Base-by-base conservation (phyloP, 2,329 filamentous ascomycete genomes). In the Trichoderma arundinaceum region DNA sequence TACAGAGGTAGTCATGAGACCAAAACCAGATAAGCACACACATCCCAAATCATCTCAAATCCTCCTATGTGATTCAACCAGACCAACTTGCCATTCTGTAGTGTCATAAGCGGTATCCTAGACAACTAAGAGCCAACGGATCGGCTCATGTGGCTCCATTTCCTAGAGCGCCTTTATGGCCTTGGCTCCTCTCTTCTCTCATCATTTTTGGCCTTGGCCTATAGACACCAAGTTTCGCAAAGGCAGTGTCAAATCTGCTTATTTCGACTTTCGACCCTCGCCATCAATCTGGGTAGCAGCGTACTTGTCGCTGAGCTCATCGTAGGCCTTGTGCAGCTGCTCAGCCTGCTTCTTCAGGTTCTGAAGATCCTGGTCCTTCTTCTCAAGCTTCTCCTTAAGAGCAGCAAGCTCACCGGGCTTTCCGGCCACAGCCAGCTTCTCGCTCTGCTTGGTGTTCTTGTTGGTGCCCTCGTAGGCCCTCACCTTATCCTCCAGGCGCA, bases 271-370 rank as follows among this genome's bases (percentile, higher is more conserved):
- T 80, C 86, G 87, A 61, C 80, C 78, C 35, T 83, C 82, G 12
- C 76, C 78, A 53, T 83, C 80, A 65, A 78, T 72, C 70, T 84
- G 81, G 12, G 86, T 84, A 66, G 83, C 80, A 67, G 88, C 85
- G 72, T 94, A 90, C 83, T 95, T 88, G 75, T 98, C 94, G 69
- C 92, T 89, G 73, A 98, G 84, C 71, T 89, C 88, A 77, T 92
- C 87, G 80, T 97, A 98, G 83, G 96, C 94, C 76, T 88, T 86
- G 77, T 88, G 88, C 67, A 98, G 84, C 59, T 91, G 91, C 76
- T 91, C 87, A 69, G 89, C 87, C 86, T 99, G 95, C 85, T 96
- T 96, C 90, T 96, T 96, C 72, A 98, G 83, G 65, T 87, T 92
- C 80, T 90, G 87, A 71, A 97, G 87, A 74, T 98, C 93, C 71